These are phyloP conservation scores for Naganishia randhawae DNA, from an alignment of 768 basidiomycete genomes.

Conservation along the genomic window DNA sequence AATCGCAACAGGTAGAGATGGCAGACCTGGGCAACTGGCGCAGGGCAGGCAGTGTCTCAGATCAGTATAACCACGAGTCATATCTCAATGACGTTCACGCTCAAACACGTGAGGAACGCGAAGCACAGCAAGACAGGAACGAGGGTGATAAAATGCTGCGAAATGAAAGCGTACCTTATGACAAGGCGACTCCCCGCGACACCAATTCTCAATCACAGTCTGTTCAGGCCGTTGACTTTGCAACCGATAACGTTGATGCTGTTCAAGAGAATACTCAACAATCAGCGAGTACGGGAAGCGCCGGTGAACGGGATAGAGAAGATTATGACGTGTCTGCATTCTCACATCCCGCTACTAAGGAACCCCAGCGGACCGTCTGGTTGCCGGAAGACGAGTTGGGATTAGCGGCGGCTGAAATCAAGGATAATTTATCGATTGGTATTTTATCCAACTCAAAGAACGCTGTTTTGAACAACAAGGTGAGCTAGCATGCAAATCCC, in stretches of 20 bases:
- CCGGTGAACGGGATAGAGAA: slow-evolving; percentile 34
- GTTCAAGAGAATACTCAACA: slow-evolving; percentile 31
- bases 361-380: slow-evolving; percentile 76
- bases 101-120: not conserved
- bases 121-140: slow-evolving; percentile 5
- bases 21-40: not conserved
- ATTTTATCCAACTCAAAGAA: slow-evolving; percentile 57
- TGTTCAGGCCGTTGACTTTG: not conserved
- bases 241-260: slow-evolving; percentile 4
- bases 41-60: not conserved
- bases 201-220: not conserved
- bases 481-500: slow-evolving; percentile 22
- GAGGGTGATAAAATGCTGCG: not conserved
- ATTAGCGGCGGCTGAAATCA: slow-evolving; percentile 60
- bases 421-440: slow-evolving; percentile 57
- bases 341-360: slow-evolving; percentile 74
- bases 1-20: slow-evolving; percentile 6
- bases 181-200: not conserved
- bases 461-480: slow-evolving; percentile 52
- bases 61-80: not conserved
- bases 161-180: too few relatives aligned
- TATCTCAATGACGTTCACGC: not conserved
- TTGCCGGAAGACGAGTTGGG: slow-evolving; percentile 73
- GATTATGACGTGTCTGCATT: slow-evolving; percentile 56
- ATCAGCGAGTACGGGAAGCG: slow-evolving; percentile 33